Base-by-base conservation (phyloP, 164 flowering plant species). In the Saururus chinensis region DNA sequence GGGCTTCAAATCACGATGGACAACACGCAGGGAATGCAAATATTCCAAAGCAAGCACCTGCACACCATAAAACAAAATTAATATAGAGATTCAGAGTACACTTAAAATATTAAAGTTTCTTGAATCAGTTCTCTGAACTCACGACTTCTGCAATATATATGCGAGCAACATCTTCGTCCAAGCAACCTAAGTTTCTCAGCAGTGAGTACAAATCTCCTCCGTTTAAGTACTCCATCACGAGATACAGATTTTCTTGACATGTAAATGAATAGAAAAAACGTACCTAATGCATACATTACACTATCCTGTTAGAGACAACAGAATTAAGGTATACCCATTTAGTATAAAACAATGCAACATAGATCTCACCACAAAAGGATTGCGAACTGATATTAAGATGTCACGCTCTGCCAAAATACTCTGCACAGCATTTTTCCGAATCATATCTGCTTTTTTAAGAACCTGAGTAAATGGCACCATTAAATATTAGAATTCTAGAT, bases 211-310 rank as follows among this genome's bases (percentile, higher is more conserved):
- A 62, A 71, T 95, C 97, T 68, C 99, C 99, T 40, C 99, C 99
- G 82, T 95, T 95, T 74, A 95, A 77, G 72, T 95, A 95, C 75
- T 95, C 99, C 99, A 95, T 95, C 70, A 95, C 99, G 61, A 95
- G 95, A 75, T 95, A 95, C 68, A 95, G 72, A 71, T 95, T 95
- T 55, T 95, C 99, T 60, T 95, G 93, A 59, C 99, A 91, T 19
- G 99, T 95, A 69, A 95, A 95, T 7, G 99, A 95, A 77, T 87
- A 95, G 71, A 95, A 95, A 80, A 95, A 95, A n/a, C 99, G 99
- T 53, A 95, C 99, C 97, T 95, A 77, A 70, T 9, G 69, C 52
- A 73, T 12, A n/a, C n/a, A 41, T 35, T 51, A 64, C 6, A 8
- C 21, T 13, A 64, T 52, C 63, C 40, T 58, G 68, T 73, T 70